Conservation (phyloP, 306 rosid genomes). For the Malus sieversii region DNA sequence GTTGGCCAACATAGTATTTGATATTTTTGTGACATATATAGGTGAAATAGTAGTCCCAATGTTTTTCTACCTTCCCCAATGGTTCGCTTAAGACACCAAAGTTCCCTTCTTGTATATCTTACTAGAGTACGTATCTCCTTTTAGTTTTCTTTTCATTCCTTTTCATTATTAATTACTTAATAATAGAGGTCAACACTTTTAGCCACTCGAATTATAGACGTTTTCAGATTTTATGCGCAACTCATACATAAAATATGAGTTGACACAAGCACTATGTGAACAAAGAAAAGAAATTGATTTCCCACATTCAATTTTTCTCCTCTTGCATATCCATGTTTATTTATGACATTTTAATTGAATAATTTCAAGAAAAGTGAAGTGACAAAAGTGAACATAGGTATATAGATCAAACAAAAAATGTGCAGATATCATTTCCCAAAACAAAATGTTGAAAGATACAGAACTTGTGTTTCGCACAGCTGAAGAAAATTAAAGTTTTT, state of each 20-base stretch:
- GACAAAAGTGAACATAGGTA: too few relatives aligned
- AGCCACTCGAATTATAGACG: too few relatives aligned
- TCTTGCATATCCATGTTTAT: too few relatives aligned
- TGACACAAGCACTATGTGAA: neutral
- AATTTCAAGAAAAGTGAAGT: too few relatives aligned
- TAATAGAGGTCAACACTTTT: neutral
- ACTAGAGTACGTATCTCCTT: neutral
- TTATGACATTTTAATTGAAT: too few relatives aligned
- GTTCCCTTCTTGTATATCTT: neutral
- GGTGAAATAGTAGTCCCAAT: neutral
- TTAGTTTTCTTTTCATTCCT: neutral
- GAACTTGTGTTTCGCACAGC: too few relatives aligned
- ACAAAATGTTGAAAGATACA: too few relatives aligned
- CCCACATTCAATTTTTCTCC: too few relatives aligned
- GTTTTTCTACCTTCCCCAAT: neutral
- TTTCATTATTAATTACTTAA: neutral
- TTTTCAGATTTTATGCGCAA: too few relatives aligned
- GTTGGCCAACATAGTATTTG: neutral
- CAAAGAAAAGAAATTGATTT: neutral
- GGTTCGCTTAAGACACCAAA: neutral
- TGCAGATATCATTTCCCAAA: too few relatives aligned
- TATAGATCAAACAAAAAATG: too few relatives aligned
- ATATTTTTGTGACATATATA: neutral
- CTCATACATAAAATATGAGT: neutral
- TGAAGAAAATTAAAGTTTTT: too few relatives aligned